Conservation (phyloP, 306 rosid species). For the Glycine soja region DNA sequence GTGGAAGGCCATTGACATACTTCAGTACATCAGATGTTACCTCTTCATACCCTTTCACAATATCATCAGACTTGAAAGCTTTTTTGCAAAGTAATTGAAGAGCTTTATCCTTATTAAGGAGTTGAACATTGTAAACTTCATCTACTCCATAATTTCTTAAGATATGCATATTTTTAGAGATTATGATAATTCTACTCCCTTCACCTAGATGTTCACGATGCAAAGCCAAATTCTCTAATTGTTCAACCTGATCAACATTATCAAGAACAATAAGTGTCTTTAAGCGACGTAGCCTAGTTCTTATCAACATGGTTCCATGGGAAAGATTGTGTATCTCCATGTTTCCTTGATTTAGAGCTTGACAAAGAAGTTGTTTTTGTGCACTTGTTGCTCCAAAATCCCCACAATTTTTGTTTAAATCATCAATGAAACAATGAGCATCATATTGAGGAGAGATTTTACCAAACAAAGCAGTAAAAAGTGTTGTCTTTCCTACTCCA, state of each 20-base stretch:
- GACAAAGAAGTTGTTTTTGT: conserved; percentile 16
- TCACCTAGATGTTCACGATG: too few species aligned
- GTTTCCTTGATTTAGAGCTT: too few species aligned
- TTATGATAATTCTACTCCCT: too few species aligned
- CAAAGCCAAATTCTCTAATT: background rate
- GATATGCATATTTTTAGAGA: too few species aligned
- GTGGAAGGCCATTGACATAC: conserved; percentile 27
- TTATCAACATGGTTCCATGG: background rate
- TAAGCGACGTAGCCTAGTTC: background rate
- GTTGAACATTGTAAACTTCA: too few species aligned
- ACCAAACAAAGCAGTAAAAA: background rate
- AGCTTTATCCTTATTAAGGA: too few species aligned
- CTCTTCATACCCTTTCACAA: background rate
- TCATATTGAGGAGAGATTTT: background rate
- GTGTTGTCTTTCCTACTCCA: conserved; percentile 51
- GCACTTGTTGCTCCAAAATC: too few species aligned
- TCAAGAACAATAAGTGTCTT: conserved; percentile 16
- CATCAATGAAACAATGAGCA: background rate
- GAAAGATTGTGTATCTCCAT: too few species aligned
- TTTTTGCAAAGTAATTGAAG: conserved; percentile 12
- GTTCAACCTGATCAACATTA: background rate
- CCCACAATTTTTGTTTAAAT: background rate
- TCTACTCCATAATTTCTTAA: too few species aligned
- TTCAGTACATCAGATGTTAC: background rate
- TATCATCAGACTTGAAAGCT: conserved; percentile 9